These are phyloP conservation scores for Tetrahymena thermophila DNA, from an alignment of 73 alveolate genomes.

Conservation along the genomic window DNA sequence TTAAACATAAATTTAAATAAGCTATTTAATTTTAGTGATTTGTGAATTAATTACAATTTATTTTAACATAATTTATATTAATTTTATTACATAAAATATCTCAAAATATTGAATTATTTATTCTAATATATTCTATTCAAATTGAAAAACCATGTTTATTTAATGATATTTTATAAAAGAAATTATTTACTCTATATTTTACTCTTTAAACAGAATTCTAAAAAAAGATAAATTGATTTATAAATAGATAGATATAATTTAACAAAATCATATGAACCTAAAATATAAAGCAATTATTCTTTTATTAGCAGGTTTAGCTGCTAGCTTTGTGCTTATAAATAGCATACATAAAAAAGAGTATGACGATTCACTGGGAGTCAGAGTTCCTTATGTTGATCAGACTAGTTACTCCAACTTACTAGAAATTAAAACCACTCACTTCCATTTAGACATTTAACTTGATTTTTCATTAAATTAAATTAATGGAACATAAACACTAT, in stretches of 20 bases:
- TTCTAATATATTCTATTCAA: too few species aligned
- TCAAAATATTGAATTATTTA: too few species aligned
- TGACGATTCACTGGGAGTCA: not conserved
- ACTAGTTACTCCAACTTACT: not conserved
- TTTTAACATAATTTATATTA: too few species aligned
- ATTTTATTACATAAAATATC: too few species aligned
- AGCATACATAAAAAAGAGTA: not conserved
- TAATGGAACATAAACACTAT: not conserved
- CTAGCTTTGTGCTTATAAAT: not conserved
- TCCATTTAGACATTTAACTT: not conserved
- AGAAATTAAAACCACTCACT: not conserved
- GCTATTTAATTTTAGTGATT: too few species aligned
- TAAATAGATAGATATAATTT: not conserved
- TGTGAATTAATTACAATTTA: too few species aligned
- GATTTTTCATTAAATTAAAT: not conserved
- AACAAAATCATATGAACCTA: not conserved
- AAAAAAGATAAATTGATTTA: not conserved
- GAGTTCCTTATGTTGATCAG: not conserved
- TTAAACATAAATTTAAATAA: too few species aligned
- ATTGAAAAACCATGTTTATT: too few species aligned
- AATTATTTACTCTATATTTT: too few species aligned
- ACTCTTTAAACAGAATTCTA: not conserved
- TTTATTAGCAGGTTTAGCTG: not conserved
- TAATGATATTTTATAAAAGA: too few species aligned
- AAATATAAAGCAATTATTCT: not conserved